Evolutionary conservation across 345 rosid species (phyloP), one percentile per base, ranked within the genome.

Genomic region (Toxicodendron radicans): DNA sequence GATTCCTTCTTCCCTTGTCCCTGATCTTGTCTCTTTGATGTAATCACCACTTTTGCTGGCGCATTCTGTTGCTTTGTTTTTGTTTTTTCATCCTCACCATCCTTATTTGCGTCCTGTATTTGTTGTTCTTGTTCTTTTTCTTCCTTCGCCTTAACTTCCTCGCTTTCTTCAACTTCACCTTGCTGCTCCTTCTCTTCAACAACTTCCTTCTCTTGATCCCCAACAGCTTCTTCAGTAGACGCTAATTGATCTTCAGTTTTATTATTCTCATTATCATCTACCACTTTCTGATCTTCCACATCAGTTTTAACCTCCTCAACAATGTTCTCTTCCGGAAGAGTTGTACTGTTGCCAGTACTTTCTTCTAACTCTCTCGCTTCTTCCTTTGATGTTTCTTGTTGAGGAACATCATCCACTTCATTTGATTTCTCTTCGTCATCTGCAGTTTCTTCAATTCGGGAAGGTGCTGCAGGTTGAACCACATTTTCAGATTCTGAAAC

Each of bases 1-100:
- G 90, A 78, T 56, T 86, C 97, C 73, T 86, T 94, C 84, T 84
- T 94, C 76, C 78, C 84, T 65, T 78, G 78, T 72, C 56, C 70
- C 54, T 16, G 20, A 2, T 57, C 79, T 64, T 70, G 80, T 45
- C n/a, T 61, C 75, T 78, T 80, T 48, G 72, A 73, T 7, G 43
- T 38, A 38, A 5, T 38, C 11, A 1, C 72, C 24, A 60, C 81
- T 32, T 33, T 41, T 11, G 53, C 63, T 11, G 41, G 23, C 69
- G 17, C 20, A 5, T 2, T 21, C 62, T 52, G 71, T 35, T 13
- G 24, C 73, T 51, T 80, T 64, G 43, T 38, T 38, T 38, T 38
- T 27, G 30, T 27, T 38, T 38, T 8, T 5, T 38, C 43, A 38
- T 5, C 43, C 6, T 38, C 43, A 7, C 56, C 59, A 14, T 4